Percentiles rank a stretch among this genome's conserved stretches.
Conservation (phyloP, 768 basidiomycete genomes). For the Suillus paluster region DNA sequence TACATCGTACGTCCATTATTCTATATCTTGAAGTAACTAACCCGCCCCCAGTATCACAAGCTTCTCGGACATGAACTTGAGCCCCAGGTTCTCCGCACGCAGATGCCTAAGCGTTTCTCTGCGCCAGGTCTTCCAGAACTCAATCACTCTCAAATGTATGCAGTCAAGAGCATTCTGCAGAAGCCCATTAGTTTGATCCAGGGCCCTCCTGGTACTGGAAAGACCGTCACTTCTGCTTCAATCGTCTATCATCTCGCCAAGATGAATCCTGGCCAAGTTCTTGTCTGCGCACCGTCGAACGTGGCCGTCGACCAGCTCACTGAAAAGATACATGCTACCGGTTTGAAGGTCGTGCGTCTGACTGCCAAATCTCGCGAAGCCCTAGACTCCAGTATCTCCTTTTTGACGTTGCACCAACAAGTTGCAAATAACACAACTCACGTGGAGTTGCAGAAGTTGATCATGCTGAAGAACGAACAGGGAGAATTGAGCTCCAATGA, state of each 20-base stretch:
- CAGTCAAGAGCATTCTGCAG: conserved; percentile 97
- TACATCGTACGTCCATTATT: conserved; percentile 77
- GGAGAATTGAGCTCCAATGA: conserved; percentile 96
- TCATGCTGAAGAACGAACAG: conserved; percentile 96
- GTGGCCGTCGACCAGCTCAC: conserved; percentile 99
- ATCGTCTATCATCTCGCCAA: conserved; percentile 98
- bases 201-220: conserved; percentile 98
- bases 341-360: conserved; percentile 95
- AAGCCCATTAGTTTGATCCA: conserved; percentile 98
- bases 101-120: conserved; percentile 97
- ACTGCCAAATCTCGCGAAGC: conserved; percentile 99
- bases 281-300: conserved; percentile 98
- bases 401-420: conserved; percentile 95
- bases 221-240: conserved; percentile 98
- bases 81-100: conserved; percentile 86
- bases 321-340: conserved; percentile 99
- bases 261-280: conserved; percentile 99
- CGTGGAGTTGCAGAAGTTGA: conserved; percentile 96
- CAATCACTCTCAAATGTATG: conserved; percentile 99
- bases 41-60: conserved; percentile 85
- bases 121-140: conserved; percentile 97
- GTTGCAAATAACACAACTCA: conserved; percentile 97
- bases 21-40: conserved; percentile 12
- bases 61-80: conserved; percentile 97
- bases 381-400: conserved; percentile 91